Conservation (phyloP, 495 filamentous ascomycete genomes). For the Trichoderma reesei region DNA sequence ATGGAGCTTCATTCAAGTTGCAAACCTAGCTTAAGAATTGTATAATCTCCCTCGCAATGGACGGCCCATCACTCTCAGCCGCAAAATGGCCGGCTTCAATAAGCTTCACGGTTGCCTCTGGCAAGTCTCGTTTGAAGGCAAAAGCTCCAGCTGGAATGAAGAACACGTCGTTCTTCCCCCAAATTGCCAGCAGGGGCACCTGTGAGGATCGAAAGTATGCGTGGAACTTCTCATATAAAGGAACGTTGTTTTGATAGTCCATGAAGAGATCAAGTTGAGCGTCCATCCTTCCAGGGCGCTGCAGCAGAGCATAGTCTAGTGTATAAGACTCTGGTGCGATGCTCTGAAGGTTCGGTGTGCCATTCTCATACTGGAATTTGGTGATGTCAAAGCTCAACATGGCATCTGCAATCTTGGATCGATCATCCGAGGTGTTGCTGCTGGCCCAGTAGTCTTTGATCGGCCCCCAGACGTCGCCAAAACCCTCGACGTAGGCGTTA, state of each 20-base stretch:
- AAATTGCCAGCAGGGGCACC: constrained; percentile 48
- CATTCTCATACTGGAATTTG: constrained; percentile 46
- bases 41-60: constrained; percentile 28
- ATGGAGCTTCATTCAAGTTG: not conserved
- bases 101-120: constrained; percentile 35
- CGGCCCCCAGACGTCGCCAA: constrained; percentile 42
- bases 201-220: constrained; percentile 43
- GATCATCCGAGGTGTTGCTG: constrained; percentile 23
- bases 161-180: constrained; percentile 52
- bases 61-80: constrained; percentile 41
- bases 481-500: constrained; percentile 53
- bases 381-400: constrained; percentile 40
- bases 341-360: constrained; percentile 24
- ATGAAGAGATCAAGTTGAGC: constrained; percentile 50
- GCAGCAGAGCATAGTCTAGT: constrained; percentile 43
- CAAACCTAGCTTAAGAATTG: not conserved
- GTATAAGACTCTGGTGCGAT: constrained; percentile 43
- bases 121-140: constrained; percentile 48
- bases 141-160: constrained; percentile 51
- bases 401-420: constrained; percentile 26
- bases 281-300: constrained; percentile 41
- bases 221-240: constrained; percentile 51
- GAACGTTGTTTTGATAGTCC: constrained; percentile 47
- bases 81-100: constrained; percentile 54
- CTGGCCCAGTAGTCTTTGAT: constrained; percentile 40